Conservation (phyloP, 164 flowering plant species). For the Paratinospora sagittata region DNA sequence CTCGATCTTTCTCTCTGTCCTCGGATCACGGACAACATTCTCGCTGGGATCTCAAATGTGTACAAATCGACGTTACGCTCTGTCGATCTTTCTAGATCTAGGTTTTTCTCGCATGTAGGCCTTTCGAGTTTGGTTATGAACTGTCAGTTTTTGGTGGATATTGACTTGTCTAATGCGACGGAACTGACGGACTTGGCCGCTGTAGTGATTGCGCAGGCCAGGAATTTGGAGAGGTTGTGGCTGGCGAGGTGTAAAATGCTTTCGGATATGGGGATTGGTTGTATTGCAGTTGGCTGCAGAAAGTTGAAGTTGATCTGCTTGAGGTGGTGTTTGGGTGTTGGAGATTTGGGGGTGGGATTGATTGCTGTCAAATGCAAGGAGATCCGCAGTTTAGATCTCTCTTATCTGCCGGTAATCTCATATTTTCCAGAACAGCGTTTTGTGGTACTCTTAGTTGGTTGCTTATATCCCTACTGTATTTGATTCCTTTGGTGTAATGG, state of each 20-base stretch:
- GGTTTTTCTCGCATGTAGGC: constrained; percentile 48
- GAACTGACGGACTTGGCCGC: constrained; percentile 56
- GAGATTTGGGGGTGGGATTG: constrained; percentile 79
- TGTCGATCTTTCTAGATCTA: constrained; percentile 59
- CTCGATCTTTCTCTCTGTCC: constrained; percentile 75
- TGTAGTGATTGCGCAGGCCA: constrained; percentile 59
- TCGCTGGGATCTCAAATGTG: constrained; percentile 29
- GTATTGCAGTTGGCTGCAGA: constrained; percentile 82
- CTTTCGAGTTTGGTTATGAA: constrained; percentile 36
- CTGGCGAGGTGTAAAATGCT: constrained; percentile 67
- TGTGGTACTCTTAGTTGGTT: neutral
- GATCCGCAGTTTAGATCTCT: constrained; percentile 66
- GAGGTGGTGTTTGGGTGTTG: constrained; percentile 79
- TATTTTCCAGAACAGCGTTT: neutral
- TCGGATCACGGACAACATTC: constrained; percentile 44
- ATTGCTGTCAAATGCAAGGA: constrained; percentile 75
- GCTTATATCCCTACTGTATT: neutral
- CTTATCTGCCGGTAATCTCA: constrained; percentile 63
- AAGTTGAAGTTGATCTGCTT: constrained; percentile 59
- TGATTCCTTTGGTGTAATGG: neutral
- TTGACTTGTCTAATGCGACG: constrained; percentile 66
- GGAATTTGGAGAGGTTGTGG: constrained; percentile 65
- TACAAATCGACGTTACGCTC: constrained; percentile 32
- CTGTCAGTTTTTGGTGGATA: constrained; percentile 51
- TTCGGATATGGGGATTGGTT: constrained; percentile 82